Conservation (phyloP, 129 eudicot species). For the Saussurea involucrata region DNA sequence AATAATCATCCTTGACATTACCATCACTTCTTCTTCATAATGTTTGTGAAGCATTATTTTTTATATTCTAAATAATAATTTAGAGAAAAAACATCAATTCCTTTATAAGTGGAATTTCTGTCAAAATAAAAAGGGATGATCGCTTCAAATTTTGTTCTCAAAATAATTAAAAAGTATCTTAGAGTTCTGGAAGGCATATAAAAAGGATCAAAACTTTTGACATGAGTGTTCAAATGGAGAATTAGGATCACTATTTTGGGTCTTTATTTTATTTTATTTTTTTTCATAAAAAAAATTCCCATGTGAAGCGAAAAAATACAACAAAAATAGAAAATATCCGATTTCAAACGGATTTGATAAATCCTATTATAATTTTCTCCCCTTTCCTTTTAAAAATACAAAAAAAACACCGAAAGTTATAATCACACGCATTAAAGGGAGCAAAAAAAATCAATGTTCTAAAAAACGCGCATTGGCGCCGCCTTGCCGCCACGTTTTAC, state of each 20-base stretch:
- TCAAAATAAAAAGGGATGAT: slow-evolving; percentile 21
- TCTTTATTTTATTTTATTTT: slow-evolving; percentile 8
- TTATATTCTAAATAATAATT: neutral
- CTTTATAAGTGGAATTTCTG: slow-evolving; percentile 22
- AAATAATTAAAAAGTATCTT: slow-evolving; percentile 16
- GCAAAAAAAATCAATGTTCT: neutral
- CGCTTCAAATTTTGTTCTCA: slow-evolving; percentile 24
- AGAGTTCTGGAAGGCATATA: slow-evolving; percentile 26
- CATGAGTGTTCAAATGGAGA: slow-evolving; percentile 27
- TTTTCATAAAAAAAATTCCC: slow-evolving; percentile 6
- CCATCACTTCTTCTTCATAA: neutral
- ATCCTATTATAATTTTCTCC: neutral
- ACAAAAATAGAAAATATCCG: slow-evolving; percentile 19
- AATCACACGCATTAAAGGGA: neutral
- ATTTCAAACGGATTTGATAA: neutral
- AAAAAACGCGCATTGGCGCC: no score
- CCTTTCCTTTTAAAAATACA: neutral
- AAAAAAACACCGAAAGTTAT: neutral
- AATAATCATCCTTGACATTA: neutral
- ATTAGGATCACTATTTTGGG: slow-evolving; percentile 28
- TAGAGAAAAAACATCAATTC: neutral
- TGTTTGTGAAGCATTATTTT: neutral
- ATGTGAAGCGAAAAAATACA: slow-evolving; percentile 11
- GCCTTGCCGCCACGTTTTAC: no score
- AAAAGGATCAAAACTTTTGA: slow-evolving; percentile 41